Evolutionary conservation across 2,329 filamentous ascomycete species (phyloP).

Genomic region (Botrytis pseudocinerea): DNA sequence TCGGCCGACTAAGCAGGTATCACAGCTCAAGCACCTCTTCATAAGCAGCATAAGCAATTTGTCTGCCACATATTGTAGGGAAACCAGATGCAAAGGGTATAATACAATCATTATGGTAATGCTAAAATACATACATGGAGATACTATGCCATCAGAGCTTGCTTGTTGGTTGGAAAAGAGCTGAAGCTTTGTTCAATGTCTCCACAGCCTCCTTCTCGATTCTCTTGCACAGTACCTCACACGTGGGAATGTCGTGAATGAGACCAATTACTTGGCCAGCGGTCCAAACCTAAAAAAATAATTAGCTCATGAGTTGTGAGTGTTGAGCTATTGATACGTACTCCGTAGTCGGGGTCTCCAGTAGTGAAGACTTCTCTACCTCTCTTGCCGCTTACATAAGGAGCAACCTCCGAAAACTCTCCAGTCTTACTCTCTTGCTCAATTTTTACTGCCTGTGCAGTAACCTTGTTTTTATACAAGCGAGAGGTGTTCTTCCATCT

Average conservation of each 20-base stretch:
- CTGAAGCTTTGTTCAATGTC: slow-evolving; percentile 59
- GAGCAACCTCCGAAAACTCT: slow-evolving; percentile 86
- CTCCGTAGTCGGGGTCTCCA: slow-evolving; percentile 86
- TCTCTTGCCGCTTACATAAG: slow-evolving; percentile 84
- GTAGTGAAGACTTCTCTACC: slow-evolving; percentile 90
- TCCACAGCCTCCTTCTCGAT: slow-evolving; percentile 77
- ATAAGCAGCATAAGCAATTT: not conserved
- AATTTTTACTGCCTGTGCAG: slow-evolving; percentile 75
- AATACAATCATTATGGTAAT: slow-evolving; percentile 17
- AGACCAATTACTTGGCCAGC: slow-evolving; percentile 92
- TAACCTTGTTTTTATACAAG: slow-evolving; percentile 88
- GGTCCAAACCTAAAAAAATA: slow-evolving; percentile 77
- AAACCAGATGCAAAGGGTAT: not conserved
- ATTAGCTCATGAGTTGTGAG: slow-evolving; percentile 16
- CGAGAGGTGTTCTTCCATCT: slow-evolving; percentile 92
- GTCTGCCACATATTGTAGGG: not conserved
- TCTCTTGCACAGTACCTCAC: slow-evolving; percentile 64
- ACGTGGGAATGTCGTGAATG: slow-evolving; percentile 81
- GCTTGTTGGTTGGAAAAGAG: slow-evolving; percentile 55
- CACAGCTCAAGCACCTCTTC: not conserved
- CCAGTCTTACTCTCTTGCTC: slow-evolving; percentile 81
- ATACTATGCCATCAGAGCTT: slow-evolving; percentile 46
- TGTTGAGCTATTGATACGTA: slow-evolving; percentile 50
- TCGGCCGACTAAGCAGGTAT: not conserved
- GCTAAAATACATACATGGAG: slow-evolving; percentile 19